Conservation (phyloP, 169 alveolate species). For the Eimeria falciformis region DNA sequence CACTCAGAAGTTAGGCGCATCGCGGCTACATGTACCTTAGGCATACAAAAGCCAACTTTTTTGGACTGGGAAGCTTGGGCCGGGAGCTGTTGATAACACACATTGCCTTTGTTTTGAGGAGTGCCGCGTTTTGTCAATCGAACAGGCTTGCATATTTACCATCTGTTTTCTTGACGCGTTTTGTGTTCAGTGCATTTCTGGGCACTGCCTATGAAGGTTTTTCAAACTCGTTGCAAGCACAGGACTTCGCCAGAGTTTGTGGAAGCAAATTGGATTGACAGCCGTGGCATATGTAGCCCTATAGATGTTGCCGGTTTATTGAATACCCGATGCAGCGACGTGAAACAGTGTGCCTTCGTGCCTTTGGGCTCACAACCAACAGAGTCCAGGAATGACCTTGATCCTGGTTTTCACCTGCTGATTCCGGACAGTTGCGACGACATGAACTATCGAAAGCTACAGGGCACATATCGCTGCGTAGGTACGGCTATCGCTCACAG, state of each 20-base stretch:
- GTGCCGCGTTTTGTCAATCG: too few relatives aligned
- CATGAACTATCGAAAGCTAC: conserved; percentile 12
- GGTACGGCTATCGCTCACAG: conserved; percentile 40
- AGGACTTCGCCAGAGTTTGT: conserved; percentile 43
- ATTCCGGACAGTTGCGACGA: conserved; percentile 43
- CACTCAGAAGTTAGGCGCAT: too few relatives aligned
- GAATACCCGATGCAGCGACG: conserved; percentile 35
- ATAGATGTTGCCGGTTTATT: conserved; percentile 41
- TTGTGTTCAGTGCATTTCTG: conserved; percentile 55
- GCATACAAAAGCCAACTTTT: too few relatives aligned
- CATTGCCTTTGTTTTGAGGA: too few relatives aligned
- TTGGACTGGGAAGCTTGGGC: too few relatives aligned
- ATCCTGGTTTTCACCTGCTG: neutral
- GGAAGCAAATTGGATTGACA: conserved; percentile 48
- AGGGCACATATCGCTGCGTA: conserved; percentile 40
- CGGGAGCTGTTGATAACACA: too few relatives aligned
- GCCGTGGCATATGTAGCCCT: conserved; percentile 15
- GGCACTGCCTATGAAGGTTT: conserved; percentile 14
- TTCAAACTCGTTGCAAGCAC: conserved; percentile 52
- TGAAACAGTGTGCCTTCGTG: conserved; percentile 13
- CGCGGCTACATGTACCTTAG: too few relatives aligned
- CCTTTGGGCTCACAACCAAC: neutral
- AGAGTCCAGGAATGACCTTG: neutral
- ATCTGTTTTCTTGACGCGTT: too few relatives aligned
- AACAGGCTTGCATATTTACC: too few relatives aligned